Evolutionary conservation across 305 asterid species (phyloP).

Genomic region (Fraxinus albicans): DNA sequence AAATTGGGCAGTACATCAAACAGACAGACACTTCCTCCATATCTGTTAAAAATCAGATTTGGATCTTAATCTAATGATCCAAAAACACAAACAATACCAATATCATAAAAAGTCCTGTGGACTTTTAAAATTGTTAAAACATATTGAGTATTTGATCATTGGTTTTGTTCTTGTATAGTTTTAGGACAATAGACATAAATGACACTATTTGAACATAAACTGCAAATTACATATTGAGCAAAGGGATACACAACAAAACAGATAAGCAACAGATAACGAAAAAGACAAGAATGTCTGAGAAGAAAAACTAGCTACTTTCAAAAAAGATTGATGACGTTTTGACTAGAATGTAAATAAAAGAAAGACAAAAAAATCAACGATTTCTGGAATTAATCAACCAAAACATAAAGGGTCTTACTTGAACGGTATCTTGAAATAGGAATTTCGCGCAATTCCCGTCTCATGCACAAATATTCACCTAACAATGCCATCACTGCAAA

Average conservation of each 20-base stretch:
- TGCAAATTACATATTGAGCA: background rate
- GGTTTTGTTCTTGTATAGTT: background rate
- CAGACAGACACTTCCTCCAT: background rate
- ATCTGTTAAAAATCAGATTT: background rate
- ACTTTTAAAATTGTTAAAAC: background rate
- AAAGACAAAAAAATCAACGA: background rate
- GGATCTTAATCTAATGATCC: background rate
- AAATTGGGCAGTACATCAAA: background rate
- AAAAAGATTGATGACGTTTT: background rate
- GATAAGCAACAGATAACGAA: background rate
- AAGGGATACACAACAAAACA: background rate
- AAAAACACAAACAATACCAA: background rate
- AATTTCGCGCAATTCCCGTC: constrained; percentile 78
- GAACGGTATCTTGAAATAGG: constrained; percentile 81
- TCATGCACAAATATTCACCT: constrained; percentile 84
- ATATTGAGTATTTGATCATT: background rate
- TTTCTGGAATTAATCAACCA: constrained; percentile 6
- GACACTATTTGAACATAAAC: background rate
- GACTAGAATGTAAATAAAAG: background rate
- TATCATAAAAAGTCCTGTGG: background rate
- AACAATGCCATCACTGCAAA: constrained; percentile 71
- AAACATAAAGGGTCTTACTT: constrained; percentile 53
- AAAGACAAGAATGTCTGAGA: background rate
- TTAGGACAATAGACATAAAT: background rate
- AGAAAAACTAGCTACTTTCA: background rate